Conservation (phyloP, 2,329 filamentous ascomycete genomes). For the Diaporthe sp. region DNA sequence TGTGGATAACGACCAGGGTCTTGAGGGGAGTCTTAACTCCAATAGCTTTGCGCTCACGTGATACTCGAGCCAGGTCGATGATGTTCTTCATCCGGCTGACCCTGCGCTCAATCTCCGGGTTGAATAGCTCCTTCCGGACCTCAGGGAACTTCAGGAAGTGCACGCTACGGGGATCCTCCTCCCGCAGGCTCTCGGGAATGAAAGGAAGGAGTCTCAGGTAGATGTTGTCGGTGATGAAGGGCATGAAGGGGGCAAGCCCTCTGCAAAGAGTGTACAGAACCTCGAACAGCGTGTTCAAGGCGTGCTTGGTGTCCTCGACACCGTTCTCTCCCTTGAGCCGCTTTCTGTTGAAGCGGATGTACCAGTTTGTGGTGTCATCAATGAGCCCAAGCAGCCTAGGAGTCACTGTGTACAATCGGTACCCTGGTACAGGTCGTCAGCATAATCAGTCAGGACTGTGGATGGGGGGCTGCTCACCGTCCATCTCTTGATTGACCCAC, state of each 20-base stretch:
- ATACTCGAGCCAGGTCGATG: conserved; percentile 90
- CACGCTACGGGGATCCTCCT: conserved; percentile 84
- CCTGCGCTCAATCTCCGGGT: conserved; percentile 86
- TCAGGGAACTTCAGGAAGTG: conserved; percentile 94
- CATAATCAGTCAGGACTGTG: background rate
- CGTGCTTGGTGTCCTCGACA: conserved; percentile 87
- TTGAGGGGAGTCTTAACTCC: conserved; percentile 93
- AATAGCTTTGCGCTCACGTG: conserved; percentile 86
- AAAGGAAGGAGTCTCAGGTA: conserved; percentile 86
- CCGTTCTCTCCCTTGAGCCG: conserved; percentile 92
- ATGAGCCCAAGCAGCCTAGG: conserved; percentile 86
- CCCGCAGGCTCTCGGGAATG: conserved; percentile 78
- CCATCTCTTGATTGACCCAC: conserved; percentile 95
- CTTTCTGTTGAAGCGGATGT: conserved; percentile 94
- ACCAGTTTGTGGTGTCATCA: conserved; percentile 98
- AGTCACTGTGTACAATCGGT: conserved; percentile 91
- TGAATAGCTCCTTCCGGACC: conserved; percentile 89
- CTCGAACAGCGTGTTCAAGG: conserved; percentile 94
- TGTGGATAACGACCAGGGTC: conserved; percentile 89
- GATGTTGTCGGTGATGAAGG: conserved; percentile 95
- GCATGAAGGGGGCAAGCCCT: conserved; percentile 92
- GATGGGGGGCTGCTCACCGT: conserved; percentile 63
- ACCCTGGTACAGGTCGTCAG: conserved; percentile 59
- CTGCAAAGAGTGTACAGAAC: conserved; percentile 91
- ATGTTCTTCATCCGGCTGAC: conserved; percentile 95